A percentile compares a stretch with the other conserved stretches of the same genome.
Evolutionary conservation across 805 yeast genomes (phyloP).

Genomic region (Candida pseudoglaebosa): DNA sequence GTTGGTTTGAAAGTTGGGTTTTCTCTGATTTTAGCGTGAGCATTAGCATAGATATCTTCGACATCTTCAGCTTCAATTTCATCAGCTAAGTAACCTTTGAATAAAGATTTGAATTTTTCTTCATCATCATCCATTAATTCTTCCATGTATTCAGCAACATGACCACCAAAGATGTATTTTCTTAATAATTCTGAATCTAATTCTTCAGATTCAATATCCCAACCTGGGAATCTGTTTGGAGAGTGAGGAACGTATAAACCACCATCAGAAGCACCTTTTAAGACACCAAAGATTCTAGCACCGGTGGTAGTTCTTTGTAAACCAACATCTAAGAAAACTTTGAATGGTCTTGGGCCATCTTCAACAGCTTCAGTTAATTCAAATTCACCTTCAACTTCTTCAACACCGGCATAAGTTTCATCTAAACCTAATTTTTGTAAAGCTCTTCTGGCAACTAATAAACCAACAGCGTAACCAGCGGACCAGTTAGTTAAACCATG

Average conservation of each 20-base stretch:
- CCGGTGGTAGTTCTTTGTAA: slow-evolving; percentile 99
- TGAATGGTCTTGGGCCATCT: slow-evolving; percentile 99
- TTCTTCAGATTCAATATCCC: slow-evolving; percentile 98
- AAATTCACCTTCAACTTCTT: slow-evolving; percentile 99
- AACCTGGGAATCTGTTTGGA: slow-evolving; percentile 99
- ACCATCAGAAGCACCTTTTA: slow-evolving; percentile 99
- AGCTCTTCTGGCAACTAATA: slow-evolving; percentile 98
- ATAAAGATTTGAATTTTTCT: slow-evolving; percentile 95
- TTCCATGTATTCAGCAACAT: slow-evolving; percentile 99
- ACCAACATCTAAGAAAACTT: slow-evolving; percentile 99
- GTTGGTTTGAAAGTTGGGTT: slow-evolving; percentile 91
- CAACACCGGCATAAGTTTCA: slow-evolving; percentile 98
- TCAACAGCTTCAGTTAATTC: slow-evolving; percentile 98
- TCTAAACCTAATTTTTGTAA: slow-evolving; percentile 96
- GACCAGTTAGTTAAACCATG: slow-evolving; percentile 99
- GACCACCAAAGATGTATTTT: slow-evolving; percentile 99
- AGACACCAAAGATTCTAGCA: slow-evolving; percentile 99
- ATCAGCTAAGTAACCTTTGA: slow-evolving; percentile 94
- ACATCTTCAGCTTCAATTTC: slow-evolving; percentile 95
- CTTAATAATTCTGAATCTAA: slow-evolving; percentile 95
- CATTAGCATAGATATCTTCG: slow-evolving; percentile 92
- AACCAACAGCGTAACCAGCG: slow-evolving; percentile 99
- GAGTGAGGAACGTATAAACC: slow-evolving; percentile 99
- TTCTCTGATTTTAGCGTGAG: slow-evolving; percentile 94
- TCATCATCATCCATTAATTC: slow-evolving; percentile 99